Base-by-base conservation (phyloP, 768 basidiomycete genomes). In the Tulasnella sp. region DNA sequence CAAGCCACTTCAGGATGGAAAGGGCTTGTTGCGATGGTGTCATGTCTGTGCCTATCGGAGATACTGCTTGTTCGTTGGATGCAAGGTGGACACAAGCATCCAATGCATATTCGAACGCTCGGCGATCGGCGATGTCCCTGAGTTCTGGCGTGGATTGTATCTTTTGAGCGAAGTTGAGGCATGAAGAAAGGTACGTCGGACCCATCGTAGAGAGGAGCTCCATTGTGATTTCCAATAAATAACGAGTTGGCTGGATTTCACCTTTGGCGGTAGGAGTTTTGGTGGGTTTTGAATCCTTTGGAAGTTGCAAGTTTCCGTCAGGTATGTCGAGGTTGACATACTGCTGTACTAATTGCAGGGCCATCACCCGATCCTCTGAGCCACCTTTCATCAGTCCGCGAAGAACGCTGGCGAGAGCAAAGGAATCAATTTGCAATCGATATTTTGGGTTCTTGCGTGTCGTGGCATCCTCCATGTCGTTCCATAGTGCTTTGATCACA, bases 401-500 rank as follows among this genome's bases (percentile, higher is more conserved):
- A 10, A 51, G 49, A 33, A 51, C 43, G 16, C 25, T 34, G 15
- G 37, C 27, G 20, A 51, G 16, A 24, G 49, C 49, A 29, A 51
- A 51, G 25, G 27, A 22, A 16, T 51, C 49, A 3, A 51, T 29
- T 24, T 4, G 39, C 45, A 20, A 49, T 49, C 25, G 15, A 19
- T 46, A 31, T 24, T 7, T 16, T 13, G 10, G 15, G 12, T 48
- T 19, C 10, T 44, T 19, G 34, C 19, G 37, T 8, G 27, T 45
- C 25, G 71, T 63, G 15, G 70, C 66, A 56, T 77, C 80, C 53
- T 73, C 58, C 65, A 81, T 70, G 59, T 79, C 76, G 9, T 64
- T 68, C 86, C 86, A 88, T 12, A 89, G 64, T 13, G 82, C 68
- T 59, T 73, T 80, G 12, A 80, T 82, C 55, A 86, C 80, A 15